phyloP scores from a whole-genome alignment of 768 basidiomycete species.

The Lactarius hatsudake region DNA sequence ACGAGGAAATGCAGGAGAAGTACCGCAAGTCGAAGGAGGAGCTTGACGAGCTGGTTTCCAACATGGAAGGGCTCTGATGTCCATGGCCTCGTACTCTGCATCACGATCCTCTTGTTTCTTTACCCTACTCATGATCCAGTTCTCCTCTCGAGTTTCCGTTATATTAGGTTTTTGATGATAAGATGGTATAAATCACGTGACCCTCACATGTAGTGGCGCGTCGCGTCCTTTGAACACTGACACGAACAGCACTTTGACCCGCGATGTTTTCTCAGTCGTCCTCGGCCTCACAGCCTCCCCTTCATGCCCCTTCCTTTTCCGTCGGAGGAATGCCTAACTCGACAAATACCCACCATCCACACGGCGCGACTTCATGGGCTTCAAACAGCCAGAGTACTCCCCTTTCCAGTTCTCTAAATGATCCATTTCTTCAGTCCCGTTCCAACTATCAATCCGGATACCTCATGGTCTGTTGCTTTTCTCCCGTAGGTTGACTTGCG shows the following conservation, averaged over 20 bases:
- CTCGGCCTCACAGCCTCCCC: not conserved
- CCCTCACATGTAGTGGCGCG: not conserved
- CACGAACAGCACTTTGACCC: not conserved
- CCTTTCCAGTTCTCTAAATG: constrained; percentile 55
- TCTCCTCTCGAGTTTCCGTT: not conserved
- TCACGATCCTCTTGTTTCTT: not conserved
- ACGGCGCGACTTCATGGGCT: constrained; percentile 53
- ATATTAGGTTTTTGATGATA: not conserved
- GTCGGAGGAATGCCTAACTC: constrained; percentile 62
- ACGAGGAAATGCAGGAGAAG: constrained; percentile 77
- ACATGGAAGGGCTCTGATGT: constrained; percentile 52
- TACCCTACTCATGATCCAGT: not conserved
- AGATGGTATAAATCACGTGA: not conserved
- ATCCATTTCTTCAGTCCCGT: constrained; percentile 66
- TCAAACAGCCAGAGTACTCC: constrained; percentile 43
- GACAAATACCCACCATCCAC: constrained; percentile 42
- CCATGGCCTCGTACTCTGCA: not conserved
- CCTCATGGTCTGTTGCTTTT: constrained; percentile 55
- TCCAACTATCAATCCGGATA: constrained; percentile 81
- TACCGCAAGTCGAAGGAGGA: constrained; percentile 73
- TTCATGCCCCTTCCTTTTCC: constrained; percentile 39
- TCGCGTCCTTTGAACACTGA: not conserved
- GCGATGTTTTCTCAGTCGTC: constrained; percentile 24
- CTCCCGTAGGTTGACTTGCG: not conserved
- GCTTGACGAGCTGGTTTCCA: constrained; percentile 75